Percentiles rank a stretch among this genome's conserved stretches.
Evolutionary conservation across 208 protist genomes (phyloP).

Genomic region (Phytomonas sp.): DNA sequence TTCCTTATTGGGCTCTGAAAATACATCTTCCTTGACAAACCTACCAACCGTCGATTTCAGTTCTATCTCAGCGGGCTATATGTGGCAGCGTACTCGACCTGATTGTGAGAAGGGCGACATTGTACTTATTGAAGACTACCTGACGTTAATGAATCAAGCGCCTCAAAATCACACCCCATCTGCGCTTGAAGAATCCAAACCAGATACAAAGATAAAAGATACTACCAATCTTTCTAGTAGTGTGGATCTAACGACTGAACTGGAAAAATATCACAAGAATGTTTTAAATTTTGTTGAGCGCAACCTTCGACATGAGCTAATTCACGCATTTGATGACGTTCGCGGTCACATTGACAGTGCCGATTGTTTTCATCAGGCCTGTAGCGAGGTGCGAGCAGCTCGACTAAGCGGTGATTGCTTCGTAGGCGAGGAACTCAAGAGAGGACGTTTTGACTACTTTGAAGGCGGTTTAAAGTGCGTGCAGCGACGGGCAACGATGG

Average conservation of each 20-base stretch:
- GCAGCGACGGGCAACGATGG: conserved; percentile 73
- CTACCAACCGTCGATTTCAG: background rate
- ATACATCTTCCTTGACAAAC: background rate
- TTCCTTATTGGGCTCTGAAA: background rate
- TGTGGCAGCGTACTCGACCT: conserved; percentile 51
- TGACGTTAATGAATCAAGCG: conserved; percentile 10
- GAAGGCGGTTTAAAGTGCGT: conserved; percentile 79
- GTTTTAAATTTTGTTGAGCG: conserved; percentile 52
- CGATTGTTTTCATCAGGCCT: conserved; percentile 91
- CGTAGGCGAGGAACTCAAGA: conserved; percentile 46
- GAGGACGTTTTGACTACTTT: conserved; percentile 62
- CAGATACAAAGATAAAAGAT: background rate
- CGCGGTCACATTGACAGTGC: conserved; percentile 75
- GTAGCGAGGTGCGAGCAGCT: conserved; percentile 92
- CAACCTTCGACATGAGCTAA: conserved; percentile 89
- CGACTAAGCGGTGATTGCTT: conserved; percentile 91
- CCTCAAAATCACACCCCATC: conserved; percentile 10
- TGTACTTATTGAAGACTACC: conserved; percentile 60
- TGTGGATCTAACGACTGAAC: background rate
- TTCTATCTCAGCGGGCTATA: conserved; percentile 50
- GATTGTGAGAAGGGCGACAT: conserved; percentile 68
- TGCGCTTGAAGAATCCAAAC: conserved; percentile 6
- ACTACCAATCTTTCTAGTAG: background rate
- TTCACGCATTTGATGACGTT: conserved; percentile 92
- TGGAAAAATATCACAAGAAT: conserved; percentile 12